Percentiles rank a stretch among this genome's conserved stretches.
Conservation (phyloP, 2,329 filamentous ascomycete genomes). For the Fusarium heterosporum region DNA sequence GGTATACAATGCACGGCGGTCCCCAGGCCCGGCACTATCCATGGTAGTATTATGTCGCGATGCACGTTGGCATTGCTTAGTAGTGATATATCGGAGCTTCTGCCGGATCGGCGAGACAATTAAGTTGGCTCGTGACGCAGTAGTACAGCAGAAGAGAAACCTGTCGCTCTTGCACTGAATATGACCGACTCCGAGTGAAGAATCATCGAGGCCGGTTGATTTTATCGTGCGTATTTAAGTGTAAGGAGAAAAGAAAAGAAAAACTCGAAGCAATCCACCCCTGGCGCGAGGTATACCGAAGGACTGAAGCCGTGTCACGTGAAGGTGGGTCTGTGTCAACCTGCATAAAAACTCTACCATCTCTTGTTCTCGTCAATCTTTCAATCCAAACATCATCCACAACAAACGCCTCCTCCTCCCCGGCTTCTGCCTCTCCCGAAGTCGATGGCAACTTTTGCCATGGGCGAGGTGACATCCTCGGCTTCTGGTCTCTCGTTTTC, state of each 20-base stretch:
- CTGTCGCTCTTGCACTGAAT: conserved; percentile 69
- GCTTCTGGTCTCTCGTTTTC: background rate
- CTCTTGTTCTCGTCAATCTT: conserved; percentile 2
- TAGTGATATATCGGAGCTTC: conserved; percentile 49
- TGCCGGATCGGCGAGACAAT: conserved; percentile 45
- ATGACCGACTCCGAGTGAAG: conserved; percentile 67
- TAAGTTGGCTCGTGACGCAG: conserved; percentile 36
- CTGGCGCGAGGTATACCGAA: conserved; percentile 1
- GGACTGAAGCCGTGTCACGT: conserved; percentile 44
- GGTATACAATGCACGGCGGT: conserved; percentile 7
- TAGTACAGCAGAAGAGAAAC: conserved; percentile 44
- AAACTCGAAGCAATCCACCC: conserved; percentile 19
- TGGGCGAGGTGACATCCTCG: conserved; percentile 12
- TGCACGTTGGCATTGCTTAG: background rate
- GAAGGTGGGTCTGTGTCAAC: conserved; percentile 28
- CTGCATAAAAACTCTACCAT: conserved; percentile 32
- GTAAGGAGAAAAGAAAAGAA: conserved; percentile 51
- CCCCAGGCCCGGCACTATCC: conserved; percentile 1
- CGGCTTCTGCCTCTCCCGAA: conserved; percentile 12
- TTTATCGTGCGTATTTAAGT: conserved; percentile 68
- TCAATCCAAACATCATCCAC: conserved; percentile 10
- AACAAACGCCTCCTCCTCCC: conserved; percentile 15
- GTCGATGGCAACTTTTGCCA: conserved; percentile 24
- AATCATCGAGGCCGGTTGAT: conserved; percentile 68
- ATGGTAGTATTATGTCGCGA: background rate